Conservation (phyloP, 116 monocot genomes). For the Zostera marina region DNA sequence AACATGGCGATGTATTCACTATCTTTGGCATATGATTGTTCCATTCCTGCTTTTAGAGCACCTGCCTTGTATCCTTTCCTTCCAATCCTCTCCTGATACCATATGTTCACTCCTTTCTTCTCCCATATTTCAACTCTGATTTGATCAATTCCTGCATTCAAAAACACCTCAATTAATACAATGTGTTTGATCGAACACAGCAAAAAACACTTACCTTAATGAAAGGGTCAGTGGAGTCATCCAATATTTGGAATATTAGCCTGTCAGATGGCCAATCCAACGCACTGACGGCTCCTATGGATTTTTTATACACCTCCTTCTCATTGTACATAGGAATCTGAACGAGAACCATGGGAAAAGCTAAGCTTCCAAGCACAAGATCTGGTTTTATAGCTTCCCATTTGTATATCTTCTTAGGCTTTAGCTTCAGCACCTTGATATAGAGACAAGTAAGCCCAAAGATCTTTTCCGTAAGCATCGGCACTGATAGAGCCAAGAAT, state of each 20-base stretch:
- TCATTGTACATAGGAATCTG: slow-evolving; percentile 90
- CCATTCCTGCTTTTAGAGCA: slow-evolving; percentile 22
- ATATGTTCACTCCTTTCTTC: slow-evolving; percentile 17
- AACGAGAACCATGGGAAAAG: slow-evolving; percentile 49
- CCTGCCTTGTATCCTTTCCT: slow-evolving; percentile 31
- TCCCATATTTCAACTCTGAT: slow-evolving; percentile 14
- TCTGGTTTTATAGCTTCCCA: slow-evolving; percentile 18
- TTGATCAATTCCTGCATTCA: slow-evolving; percentile 13
- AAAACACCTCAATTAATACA: too few relatives aligned
- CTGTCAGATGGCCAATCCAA: slow-evolving; percentile 42
- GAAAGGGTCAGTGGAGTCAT: slow-evolving; percentile 47
- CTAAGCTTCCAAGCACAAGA: slow-evolving; percentile 13
- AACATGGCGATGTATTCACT: slow-evolving; percentile 31
- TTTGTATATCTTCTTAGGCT: slow-evolving; percentile 54
- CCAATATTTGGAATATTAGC: slow-evolving; percentile 50
- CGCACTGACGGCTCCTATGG: slow-evolving; percentile 44
- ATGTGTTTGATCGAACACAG: too few relatives aligned
- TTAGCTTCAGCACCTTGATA: slow-evolving; percentile 36
- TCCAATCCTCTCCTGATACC: slow-evolving; percentile 14
- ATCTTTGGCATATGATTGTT: slow-evolving; percentile 14
- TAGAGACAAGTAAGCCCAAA: slow-evolving; percentile 37
- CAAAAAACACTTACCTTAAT: slow-evolving; percentile 27
- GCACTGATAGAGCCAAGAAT: slow-evolving; percentile 46
- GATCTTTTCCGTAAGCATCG: slow-evolving; percentile 51
- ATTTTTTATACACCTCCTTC: slow-evolving; percentile 61